Evolutionary conservation across 495 filamentous ascomycete species (phyloP), one percentile per base, ranked within the genome.

Genomic region (Penicillium taxi): DNA sequence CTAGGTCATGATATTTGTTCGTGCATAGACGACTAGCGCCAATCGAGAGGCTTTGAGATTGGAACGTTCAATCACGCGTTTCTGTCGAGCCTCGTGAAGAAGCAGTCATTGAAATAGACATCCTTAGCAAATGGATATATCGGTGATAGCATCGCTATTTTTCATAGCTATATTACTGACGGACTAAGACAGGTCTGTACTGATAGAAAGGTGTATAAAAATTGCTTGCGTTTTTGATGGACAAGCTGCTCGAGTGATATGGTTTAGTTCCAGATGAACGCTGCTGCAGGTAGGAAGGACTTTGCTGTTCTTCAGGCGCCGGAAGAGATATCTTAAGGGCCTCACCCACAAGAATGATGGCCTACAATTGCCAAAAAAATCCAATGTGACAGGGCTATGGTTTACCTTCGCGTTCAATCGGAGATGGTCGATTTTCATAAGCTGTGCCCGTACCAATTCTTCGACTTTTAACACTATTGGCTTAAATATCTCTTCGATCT

Each of bases 61-160:
- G 59, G 63, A 0, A 61, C 55, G 0, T 65, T 73, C 45, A 58
- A 66, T 19, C 26, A 45, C 3, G 35, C 53, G 0, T 30, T 81
- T 0, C 45, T 76, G 5, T 48, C 58, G 0, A 67, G 43, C 6
- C 52, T 70, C 2, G 73, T 77, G 52, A 68, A 64, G 20, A 63
- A 74, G 23, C 75, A 82, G 43, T 72, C 73, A 0, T 45, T 29
- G 4, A 78, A 75, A 19, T 82, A 74, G 77, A 44, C 58, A 0
- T 21, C 17, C 1, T 52, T 81, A 5, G 65, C 71, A 0, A 21
- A 58, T 6, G 55, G 53, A 0, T 72, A 78, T 37, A 55, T 75
- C n/a, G 63, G 56, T 26, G 47, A 62, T 20, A 49, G 71, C 4
- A 67, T 78, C 14, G 27, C 38, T 9, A 30, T 55, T 2, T 60